These are phyloP conservation scores for Microcyclosporella mali DNA, from an alignment of 2,329 filamentous ascomycete species.

Conservation along the genomic window DNA sequence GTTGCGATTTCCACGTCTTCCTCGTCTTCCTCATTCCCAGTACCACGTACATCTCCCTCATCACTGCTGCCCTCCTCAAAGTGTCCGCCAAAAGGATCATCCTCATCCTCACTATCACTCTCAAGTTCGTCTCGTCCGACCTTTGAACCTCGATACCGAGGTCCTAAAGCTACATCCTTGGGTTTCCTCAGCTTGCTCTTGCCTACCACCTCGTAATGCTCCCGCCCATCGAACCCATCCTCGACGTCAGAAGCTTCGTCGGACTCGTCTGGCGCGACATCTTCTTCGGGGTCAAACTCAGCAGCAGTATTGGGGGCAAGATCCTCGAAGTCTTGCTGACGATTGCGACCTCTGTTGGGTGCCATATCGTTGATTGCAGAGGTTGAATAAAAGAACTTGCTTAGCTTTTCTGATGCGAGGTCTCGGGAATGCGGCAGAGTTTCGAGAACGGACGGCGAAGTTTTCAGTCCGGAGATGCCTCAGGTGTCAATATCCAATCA, in stretches of 20 bases:
- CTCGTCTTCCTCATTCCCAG: slow-evolving; percentile 31
- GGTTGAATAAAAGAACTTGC: background rate
- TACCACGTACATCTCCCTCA: slow-evolving; percentile 35
- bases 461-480: too few species aligned
- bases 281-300: slow-evolving; percentile 78
- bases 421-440: background rate
- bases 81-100: slow-evolving; percentile 40
- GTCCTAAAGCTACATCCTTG: slow-evolving; percentile 62
- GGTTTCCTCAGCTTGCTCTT: slow-evolving; percentile 79
- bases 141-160: slow-evolving; percentile 70
- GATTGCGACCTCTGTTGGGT: slow-evolving; percentile 22
- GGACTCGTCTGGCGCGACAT: slow-evolving; percentile 43
- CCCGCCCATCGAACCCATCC: slow-evolving; percentile 58
- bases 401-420: background rate
- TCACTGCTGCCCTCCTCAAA: slow-evolving; percentile 42
- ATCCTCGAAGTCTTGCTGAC: slow-evolving; percentile 26
- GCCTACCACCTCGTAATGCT: slow-evolving; percentile 77
- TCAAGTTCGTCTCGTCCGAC: slow-evolving; percentile 65
- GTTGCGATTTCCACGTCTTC: slow-evolving; percentile 33
- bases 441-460: background rate
- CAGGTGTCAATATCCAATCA: too few species aligned
- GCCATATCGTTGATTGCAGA: slow-evolving; percentile 17
- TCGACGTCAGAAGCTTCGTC: slow-evolving; percentile 45
- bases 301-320: slow-evolving; percentile 22
- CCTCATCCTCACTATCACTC: slow-evolving; percentile 45